Conservation (phyloP, 805 yeast genomes). For the Lachancea dasiensis region DNA sequence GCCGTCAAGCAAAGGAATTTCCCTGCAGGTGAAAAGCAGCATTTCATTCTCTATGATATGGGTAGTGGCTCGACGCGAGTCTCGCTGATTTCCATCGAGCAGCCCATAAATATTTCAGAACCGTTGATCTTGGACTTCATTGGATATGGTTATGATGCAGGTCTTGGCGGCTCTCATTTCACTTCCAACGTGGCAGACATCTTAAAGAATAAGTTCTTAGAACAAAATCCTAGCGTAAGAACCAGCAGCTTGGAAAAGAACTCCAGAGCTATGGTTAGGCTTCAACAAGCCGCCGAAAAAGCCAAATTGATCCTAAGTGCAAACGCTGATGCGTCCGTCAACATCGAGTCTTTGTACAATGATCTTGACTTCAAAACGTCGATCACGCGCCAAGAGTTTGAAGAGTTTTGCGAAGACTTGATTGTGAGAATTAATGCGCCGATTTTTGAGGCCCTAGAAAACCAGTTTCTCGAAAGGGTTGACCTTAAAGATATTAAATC, state of each 20-base stretch:
- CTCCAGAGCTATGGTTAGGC: conserved; percentile 55
- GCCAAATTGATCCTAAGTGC: conserved; percentile 85
- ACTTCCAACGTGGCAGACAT: conserved; percentile 60
- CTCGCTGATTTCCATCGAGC: conserved; percentile 61
- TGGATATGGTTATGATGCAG: conserved; percentile 63
- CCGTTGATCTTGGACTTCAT: conserved; percentile 52
- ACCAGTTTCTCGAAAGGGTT: conserved; percentile 27
- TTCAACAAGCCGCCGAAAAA: conserved; percentile 81
- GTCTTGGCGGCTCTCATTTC: conserved; percentile 70
- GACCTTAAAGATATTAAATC: conserved; percentile 44
- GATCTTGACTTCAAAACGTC: conserved; percentile 68
- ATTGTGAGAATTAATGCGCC: conserved; percentile 47
- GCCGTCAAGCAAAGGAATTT: conserved; percentile 36
- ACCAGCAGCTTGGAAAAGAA: conserved; percentile 39
- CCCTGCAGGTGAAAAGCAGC: conserved; percentile 35
- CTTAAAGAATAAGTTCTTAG: conserved; percentile 53
- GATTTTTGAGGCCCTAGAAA: conserved; percentile 43
- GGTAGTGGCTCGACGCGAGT: conserved; percentile 92
- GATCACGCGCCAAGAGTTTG: conserved; percentile 79
- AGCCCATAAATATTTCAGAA: conserved; percentile 37
- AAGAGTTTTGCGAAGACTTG: conserved; percentile 43
- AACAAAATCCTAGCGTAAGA: conserved; percentile 36
- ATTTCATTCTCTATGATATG: conserved; percentile 76
- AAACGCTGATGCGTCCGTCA: conserved; percentile 69
- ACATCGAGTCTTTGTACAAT: conserved; percentile 66